phyloP scores from a whole-genome alignment of 2,329 filamentous ascomycete species.

The Neonectria magnoliae region DNA sequence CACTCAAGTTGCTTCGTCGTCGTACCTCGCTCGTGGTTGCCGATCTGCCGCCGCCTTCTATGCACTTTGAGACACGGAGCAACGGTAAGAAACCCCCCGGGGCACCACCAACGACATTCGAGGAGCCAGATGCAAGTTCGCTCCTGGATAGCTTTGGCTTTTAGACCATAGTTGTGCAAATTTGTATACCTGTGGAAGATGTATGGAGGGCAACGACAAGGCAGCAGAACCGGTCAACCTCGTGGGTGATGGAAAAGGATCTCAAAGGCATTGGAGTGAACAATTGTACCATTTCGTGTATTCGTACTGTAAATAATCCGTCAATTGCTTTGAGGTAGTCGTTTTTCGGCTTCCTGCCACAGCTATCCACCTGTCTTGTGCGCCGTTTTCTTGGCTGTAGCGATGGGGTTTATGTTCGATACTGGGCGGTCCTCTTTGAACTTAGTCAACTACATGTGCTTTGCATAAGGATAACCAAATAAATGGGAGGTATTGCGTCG shows the following conservation, averaged over 20 bases:
- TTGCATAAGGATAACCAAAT: neutral
- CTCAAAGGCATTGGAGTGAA: neutral
- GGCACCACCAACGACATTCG: constrained; percentile 79
- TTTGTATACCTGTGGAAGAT: neutral
- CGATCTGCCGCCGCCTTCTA: constrained; percentile 66
- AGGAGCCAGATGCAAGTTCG: constrained; percentile 91
- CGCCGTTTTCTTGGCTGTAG: neutral
- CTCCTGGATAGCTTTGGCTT: constrained; percentile 95
- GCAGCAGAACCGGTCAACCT: neutral
- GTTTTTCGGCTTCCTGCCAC: neutral
- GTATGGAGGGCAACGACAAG: neutral
- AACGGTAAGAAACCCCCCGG: constrained; percentile 55
- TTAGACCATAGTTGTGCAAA: constrained; percentile 52
- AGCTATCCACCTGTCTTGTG: neutral
- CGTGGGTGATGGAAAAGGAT: neutral
- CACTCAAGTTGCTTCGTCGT: constrained; percentile 73
- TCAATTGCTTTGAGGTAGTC: neutral
- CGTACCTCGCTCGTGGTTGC: constrained; percentile 83
- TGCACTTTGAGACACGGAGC: constrained; percentile 55
- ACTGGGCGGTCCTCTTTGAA: neutral
- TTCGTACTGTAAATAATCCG: constrained; percentile 1
- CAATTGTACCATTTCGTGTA: constrained; percentile 14
- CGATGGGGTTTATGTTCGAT: neutral
- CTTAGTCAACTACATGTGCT: neutral
- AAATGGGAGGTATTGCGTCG: neutral